Base-by-base conservation (phyloP, 129 eudicot species). In the Centrapalus pauciflorus region DNA sequence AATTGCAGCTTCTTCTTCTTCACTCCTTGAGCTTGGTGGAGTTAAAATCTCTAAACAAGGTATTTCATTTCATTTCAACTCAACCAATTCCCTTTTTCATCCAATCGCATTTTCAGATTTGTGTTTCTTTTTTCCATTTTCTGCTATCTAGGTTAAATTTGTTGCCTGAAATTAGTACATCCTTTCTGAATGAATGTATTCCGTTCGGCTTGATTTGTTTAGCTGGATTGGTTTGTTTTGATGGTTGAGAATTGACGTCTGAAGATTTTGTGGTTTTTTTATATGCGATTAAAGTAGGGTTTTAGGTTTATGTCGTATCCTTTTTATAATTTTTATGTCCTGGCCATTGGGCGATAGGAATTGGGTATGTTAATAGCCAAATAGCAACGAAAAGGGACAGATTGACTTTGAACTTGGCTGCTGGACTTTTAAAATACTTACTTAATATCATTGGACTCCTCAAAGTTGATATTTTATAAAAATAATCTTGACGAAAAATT, bases 11-110 rank as follows among this genome's bases (percentile, higher is more conserved):
- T 76, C 72, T 16, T 76, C 72, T 16, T 75, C 81, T 69, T 83
- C 97, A 10, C 81, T 77, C 68, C 78, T 90, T 52, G 87, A 90
- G 29, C 83, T 87, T 28, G 97, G 97, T 12, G 95, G 92, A n/a
- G 77, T 86, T 57, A 71, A 86, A 55, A 68, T 90, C 67, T 63
- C 87, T 57, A 90, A 77, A 78, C 81, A 90, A 33, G 97, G 97
- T 86, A 60, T 14, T 30, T 13, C 13, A 3, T 23, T 30, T 1
- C n/a, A 11, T 25, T 6, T 60, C 0, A 52, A n/a, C n/a, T n/a
- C n/a, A n/a, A n/a, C n/a, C n/a, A n/a, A n/a, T n/a, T n/a, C n/a
- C 63, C 41, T 55, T 19, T 30, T 43, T 24, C 17, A 10, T 51
- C 38, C 16, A 23, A 71, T 70, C 23, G 29, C 37, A 16, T 61